Evolutionary conservation across 2,329 filamentous ascomycete genomes (phyloP), one percentile per base, ranked within the genome.

Genomic region (Epichloe uncinata): DNA sequence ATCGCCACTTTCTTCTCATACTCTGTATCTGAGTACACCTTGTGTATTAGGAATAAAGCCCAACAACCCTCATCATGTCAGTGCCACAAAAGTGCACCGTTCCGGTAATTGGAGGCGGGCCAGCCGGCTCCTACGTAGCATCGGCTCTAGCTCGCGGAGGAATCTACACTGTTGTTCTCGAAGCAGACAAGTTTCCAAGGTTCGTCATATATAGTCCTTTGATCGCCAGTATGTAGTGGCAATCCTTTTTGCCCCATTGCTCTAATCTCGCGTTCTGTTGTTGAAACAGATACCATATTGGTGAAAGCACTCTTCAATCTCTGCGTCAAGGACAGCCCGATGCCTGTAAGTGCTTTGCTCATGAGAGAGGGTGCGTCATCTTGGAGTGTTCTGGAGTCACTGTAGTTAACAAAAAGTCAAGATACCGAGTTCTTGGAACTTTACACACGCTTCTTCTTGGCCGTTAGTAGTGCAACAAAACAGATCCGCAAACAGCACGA

Each of bases 381-480:
- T 26, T 8, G 3, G 26, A 8, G 26, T 26, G 7, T 7, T 26
- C 26, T 8, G 26, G 26, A 26, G 26, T 26, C 26, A 26, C 26
- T 26, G 7, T 26, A 3, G 26, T 26, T 26, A 8, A 26, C 26
- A 26, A 26, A 26, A 26, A 26, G 22, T 26, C 22, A 6, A 26
- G 22, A 26, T 26, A 26, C 22, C 22, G 22, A 26, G 2, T 7
- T 26, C 22, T 26, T 26, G 22, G 22, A 26, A 26, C 4, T 77
- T 76, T n/a, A n/a, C 54, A 70, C 69, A 1, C 66, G 72, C 1
- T 77, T 75, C 58, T 55, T 74, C 35, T 37, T 62, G 4, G 57
- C 56, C 0, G 60, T 61, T 6, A 50, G 54, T 26, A 59, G 54
- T 36, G 57, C 57, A 4, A 52, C 54, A 26, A 57, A 66, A 55